phyloP scores from a whole-genome alignment of 768 basidiomycete genomes.

The Psilocybe subaeruginosa region DNA sequence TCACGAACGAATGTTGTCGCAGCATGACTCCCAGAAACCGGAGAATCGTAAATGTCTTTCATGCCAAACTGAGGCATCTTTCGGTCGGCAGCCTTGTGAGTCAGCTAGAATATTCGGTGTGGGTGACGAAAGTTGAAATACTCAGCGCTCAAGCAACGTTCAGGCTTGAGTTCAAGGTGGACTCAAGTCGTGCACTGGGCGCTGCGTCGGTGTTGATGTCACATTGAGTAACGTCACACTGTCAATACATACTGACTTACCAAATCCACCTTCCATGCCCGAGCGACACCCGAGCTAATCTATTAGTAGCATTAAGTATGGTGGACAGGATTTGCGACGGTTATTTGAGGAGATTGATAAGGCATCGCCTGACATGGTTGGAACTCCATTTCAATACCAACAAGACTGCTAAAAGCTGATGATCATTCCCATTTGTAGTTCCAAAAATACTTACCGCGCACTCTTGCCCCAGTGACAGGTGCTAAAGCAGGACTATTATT shows the following conservation, averaged over 20 bases:
- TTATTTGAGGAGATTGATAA: not conserved
- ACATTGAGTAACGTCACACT: no score
- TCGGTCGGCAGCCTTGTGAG: no score
- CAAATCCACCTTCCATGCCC: not conserved
- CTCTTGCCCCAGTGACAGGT: not conserved
- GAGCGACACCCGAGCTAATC: not conserved
- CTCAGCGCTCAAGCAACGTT: no score
- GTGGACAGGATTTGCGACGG: not conserved
- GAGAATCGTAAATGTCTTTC: not conserved
- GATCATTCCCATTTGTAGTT: not conserved
- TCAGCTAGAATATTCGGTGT: not conserved
- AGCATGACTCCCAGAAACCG: not conserved
- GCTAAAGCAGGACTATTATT: not conserved
- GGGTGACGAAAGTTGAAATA: not conserved
- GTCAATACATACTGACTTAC: not conserved
- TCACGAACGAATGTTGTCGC: not conserved
- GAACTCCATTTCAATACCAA: not conserved
- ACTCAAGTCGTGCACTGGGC: no score
- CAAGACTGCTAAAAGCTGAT: conserved; percentile 1
- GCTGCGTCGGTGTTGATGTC: no score
- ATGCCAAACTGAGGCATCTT: not conserved
- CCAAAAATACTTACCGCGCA: not conserved
- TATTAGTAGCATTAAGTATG: no score
- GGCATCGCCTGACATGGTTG: not conserved
- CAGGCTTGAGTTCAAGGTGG: no score